Conservation (phyloP, 352 stramenopile genomes). For the Elongisporangium undulatum region DNA sequence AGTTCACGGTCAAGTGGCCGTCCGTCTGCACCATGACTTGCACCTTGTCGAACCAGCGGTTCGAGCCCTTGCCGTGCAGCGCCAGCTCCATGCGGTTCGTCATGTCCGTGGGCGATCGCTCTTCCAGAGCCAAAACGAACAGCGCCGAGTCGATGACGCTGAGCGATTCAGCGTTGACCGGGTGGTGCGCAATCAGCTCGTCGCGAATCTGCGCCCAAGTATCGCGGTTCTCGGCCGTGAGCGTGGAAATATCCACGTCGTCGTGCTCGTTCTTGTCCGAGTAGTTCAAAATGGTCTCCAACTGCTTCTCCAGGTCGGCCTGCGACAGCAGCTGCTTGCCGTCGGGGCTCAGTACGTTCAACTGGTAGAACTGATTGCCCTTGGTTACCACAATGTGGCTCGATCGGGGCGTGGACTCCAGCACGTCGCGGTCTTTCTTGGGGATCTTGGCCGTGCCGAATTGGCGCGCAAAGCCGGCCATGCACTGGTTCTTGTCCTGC, state of each 20-base stretch:
- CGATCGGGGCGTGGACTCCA: slow-evolving; percentile 69
- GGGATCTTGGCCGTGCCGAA: slow-evolving; percentile 85
- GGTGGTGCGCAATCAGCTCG: slow-evolving; percentile 59
- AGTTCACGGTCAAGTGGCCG: slow-evolving; percentile 90
- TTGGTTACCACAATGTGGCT: slow-evolving; percentile 89
- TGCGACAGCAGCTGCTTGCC: slow-evolving; percentile 82
- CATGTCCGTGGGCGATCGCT: slow-evolving; percentile 53
- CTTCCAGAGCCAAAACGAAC: slow-evolving; percentile 87
- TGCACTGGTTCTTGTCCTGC: slow-evolving; percentile 89
- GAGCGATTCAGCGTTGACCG: slow-evolving; percentile 69
- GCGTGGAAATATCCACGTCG: slow-evolving; percentile 62
- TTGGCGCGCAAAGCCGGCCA: slow-evolving; percentile 85
- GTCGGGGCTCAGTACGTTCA: slow-evolving; percentile 77
- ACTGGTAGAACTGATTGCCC: slow-evolving; percentile 79
- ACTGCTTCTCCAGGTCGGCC: slow-evolving; percentile 48
- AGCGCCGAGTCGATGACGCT: slow-evolving; percentile 86
- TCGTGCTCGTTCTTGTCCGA: slow-evolving; percentile 36
- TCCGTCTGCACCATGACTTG: slow-evolving; percentile 83
- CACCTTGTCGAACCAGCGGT: slow-evolving; percentile 94
- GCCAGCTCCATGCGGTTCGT: slow-evolving; percentile 80
- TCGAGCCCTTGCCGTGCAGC: slow-evolving; percentile 74
- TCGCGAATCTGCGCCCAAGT: slow-evolving; percentile 80
- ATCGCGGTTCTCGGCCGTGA: slow-evolving; percentile 84
- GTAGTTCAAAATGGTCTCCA: slow-evolving; percentile 67
- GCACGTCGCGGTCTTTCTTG: slow-evolving; percentile 58